Evolutionary conservation across 208 protist species (phyloP).

Genomic region (Acanthamoeba lenticulata): DNA sequence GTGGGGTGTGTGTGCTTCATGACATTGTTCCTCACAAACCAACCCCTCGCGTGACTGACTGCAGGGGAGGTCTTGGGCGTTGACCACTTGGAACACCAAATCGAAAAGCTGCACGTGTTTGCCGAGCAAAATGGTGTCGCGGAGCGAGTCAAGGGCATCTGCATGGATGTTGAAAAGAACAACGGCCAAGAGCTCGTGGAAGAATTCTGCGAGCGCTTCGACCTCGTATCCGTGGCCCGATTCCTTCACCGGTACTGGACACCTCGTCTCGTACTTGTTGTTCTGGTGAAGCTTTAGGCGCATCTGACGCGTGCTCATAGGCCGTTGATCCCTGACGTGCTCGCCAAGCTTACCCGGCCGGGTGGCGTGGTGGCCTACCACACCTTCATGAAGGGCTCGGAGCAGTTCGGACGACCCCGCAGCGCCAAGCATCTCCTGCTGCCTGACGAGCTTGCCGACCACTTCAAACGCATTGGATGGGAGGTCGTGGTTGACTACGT

Average conservation of each 20-base stretch:
- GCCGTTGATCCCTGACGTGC: slow-evolving; percentile 13
- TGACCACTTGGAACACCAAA: background rate
- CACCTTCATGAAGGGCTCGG: slow-evolving; percentile 44
- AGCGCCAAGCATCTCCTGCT: slow-evolving; percentile 26
- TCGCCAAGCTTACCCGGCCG: background rate
- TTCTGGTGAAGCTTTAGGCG: background rate
- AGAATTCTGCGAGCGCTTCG: background rate
- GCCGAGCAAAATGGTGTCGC: background rate
- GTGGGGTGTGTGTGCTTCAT: no score
- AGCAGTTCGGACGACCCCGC: slow-evolving; percentile 11
- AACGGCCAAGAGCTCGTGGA: background rate
- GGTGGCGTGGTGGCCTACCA: slow-evolving; percentile 2
- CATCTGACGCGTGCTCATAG: background rate
- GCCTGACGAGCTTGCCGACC: background rate
- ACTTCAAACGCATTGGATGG: background rate
- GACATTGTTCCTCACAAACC: no score
- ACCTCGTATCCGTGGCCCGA: slow-evolving; percentile 19
- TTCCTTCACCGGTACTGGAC: background rate
- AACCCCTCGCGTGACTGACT: background rate
- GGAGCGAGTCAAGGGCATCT: background rate
- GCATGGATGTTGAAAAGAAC: slow-evolving; percentile 38
- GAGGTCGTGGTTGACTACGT: background rate
- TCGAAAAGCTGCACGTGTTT: slow-evolving; percentile 25
- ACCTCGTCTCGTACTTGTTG: background rate
- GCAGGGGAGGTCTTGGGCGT: slow-evolving; percentile 18